Base-by-base conservation (phyloP, 257 asterid species). In the Nicotiana noctiflora region DNA sequence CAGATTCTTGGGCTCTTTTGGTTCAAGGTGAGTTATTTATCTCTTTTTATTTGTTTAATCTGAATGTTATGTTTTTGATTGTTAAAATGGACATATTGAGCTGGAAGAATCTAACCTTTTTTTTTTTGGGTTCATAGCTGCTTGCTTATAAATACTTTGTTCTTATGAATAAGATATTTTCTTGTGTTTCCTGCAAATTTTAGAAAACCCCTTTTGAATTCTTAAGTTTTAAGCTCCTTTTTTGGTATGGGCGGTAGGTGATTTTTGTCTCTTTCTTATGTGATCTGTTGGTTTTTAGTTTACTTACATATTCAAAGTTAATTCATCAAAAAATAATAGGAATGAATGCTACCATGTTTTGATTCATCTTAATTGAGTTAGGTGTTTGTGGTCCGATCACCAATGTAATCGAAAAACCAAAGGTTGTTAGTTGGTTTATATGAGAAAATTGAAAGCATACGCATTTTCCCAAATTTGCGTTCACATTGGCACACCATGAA, bases 21-120 rank as follows among this genome's bases (percentile, higher is more conserved):
- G 53, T 64, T 80, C 77, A 67, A 91, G 90, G 97, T 86, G 77
- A 89, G 91, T 76, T 49, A 78, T 60, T 79, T 31, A 23, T 83
- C 76, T 76, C 17, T 70, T 52, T 61, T 59, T 31, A n/a, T 17
- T 37, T 32, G 12, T 70, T 53, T 79, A 14, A 59, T 60, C 64
- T 27, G 70, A 34, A 55, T 77, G 32, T 79, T 49, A 32, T 74
- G 56, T 64, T 2, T 8, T 72, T 72, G n/a, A 46, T 72, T 7
- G 44, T 74, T 74, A 81, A 31, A 62, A 44, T 57, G 49, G 51
- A 63, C 78, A 53, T 34, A 52, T 86, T 83, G 77, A 68, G 81
- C 68, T 81, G 81, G 82, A 80, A 11, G 82, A 61, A 51, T 53
- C 77, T 77, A 27, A 49, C 60, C n/a, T n/a, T 83, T 81, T 83